Evolutionary conservation across 371 early-diverging fungal species (phyloP), one percentile per base, ranked within the genome.

Genomic region (Zychaea mexicana): DNA sequence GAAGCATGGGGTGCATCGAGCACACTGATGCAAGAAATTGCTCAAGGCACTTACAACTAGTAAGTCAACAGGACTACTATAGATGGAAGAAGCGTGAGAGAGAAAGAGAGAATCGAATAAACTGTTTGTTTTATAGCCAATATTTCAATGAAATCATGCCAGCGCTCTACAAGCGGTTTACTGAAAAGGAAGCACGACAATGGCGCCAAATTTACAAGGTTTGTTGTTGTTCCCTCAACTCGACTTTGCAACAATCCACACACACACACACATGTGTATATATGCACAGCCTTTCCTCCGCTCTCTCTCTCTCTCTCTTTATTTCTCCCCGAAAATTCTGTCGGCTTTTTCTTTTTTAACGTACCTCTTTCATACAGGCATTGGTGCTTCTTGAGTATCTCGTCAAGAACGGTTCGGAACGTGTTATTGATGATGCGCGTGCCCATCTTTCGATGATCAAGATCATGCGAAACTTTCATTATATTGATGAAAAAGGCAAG

Each of bases 151-250:
- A 97, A 71, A 93, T 97, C 61, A 96, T 98, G 96, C 86, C 93
- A 0, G 90, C 91, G 19, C 88, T 97, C 30, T 96, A 92, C 75
- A 86, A 90, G 65, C 86, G 94, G 24, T 88, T 97, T 64, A 85
- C 90, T 38, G 96, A 97, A 67, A 88, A 90, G 55, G 90, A 93
- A 61, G 84, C 92, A 0, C 72, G 85, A 28, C 90, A 90, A 61
- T 98, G 98, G 98, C 81, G 98, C 66, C 93, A 95, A 68, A 89
- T 93, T 27, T 98, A 98, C 85, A 98, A 98, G 86, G 94, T 91
- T 67, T 13, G n/a, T 28, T n/a, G 24, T 10, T 57, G n/a, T n/a
- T n/a, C n/a, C n/a, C n/a, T n/a, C n/a, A n/a, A n/a, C n/a, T n/a
- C n/a, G n/a, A n/a, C n/a, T n/a, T n/a, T n/a, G n/a, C n/a, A n/a